These are phyloP conservation scores for Clarireedia sp. DNA, from an alignment of 2,329 filamentous ascomycete genomes.

Conservation along the genomic window DNA sequence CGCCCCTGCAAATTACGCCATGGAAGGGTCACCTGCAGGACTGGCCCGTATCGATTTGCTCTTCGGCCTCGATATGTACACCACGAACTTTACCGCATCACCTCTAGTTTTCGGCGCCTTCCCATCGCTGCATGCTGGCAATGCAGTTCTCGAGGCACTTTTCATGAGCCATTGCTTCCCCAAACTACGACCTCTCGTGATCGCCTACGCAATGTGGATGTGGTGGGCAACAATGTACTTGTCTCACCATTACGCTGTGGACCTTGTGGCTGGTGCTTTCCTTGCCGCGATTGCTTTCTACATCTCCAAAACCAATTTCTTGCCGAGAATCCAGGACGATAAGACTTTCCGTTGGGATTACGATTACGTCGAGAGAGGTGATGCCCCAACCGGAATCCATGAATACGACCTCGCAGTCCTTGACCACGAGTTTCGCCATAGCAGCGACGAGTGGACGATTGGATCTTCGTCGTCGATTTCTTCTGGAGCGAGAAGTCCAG, in stretches of 20 bases:
- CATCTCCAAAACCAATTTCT: constrained; percentile 68
- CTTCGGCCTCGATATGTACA: constrained; percentile 89
- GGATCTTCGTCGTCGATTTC: constrained; percentile 60
- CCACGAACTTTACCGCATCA: constrained; percentile 81
- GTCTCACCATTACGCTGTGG: constrained; percentile 93
- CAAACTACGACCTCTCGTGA: constrained; percentile 68
- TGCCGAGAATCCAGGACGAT: constrained; percentile 74
- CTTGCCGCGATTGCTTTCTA: constrained; percentile 75
- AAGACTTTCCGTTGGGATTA: constrained; percentile 93
- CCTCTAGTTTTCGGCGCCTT: constrained; percentile 93
- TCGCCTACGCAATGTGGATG: constrained; percentile 82
- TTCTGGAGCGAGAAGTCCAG: constrained; percentile 28
- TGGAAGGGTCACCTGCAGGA: constrained; percentile 81
- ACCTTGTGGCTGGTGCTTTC: constrained; percentile 79
- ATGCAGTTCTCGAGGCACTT: constrained; percentile 79
- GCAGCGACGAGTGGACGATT: constrained; percentile 85
- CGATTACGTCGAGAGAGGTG: constrained; percentile 82
- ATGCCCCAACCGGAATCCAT: constrained; percentile 48
- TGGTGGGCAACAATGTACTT: constrained; percentile 99
- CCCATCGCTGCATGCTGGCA: constrained; percentile 84
- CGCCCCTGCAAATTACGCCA: constrained; percentile 85
- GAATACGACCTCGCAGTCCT: constrained; percentile 39
- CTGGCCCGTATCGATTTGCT: constrained; percentile 81
- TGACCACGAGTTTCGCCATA: constrained; percentile 27
- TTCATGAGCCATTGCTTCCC: constrained; percentile 95